Base-by-base conservation (phyloP, 1,139 yeast species). In the Zygoascus meyerae region DNA sequence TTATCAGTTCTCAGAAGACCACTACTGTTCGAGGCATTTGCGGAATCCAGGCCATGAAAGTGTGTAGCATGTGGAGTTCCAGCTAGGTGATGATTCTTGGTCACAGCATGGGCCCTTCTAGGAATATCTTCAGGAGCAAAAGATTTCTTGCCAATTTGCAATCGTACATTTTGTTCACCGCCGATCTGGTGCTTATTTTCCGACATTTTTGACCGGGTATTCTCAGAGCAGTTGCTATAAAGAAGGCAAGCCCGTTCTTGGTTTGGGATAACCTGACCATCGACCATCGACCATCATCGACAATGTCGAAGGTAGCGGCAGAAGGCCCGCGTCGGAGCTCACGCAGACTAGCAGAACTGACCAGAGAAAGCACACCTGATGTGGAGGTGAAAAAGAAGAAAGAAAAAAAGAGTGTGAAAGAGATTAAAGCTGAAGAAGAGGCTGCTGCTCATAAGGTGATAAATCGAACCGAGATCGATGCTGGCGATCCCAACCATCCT, bases 321-420 rank as follows among this genome's bases (percentile, higher is more conserved):
- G 30, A 26, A 11, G 28, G 29, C 7, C 17, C 28, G n/a, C 31
- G 43, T 14, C 34, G 42, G 32, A 40, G 37, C 7, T 40, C 43
- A 18, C 43, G 43, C 9, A 29, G 43, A 12, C 29, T 40, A 16
- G 43, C 43, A 15, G 43, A 40, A 21, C 34, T 32, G 9, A 36
- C 43, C n/a, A 34, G 21, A 12, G 31, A 11, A 9, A 14, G 21
- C 14, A 32, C 34, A 17, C 34, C 43, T 5, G 36, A 31, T 10
- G 29, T 29, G 14, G 39, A 35, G 14, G 30, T 29, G 34, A 29
- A 12, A 14, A 17, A 2, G 34, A 40, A 32, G 29, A 11, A 12
- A 16, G 31, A 18, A n/a, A 32, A 14, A n/a, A 26, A 21, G 17
- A 17, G 30, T 33, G 31, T 18, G 10, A 18, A 18, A n/a, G 18